Evolutionary conservation across 2,329 filamentous ascomycete genomes (phyloP).

Genomic region (Rhynchosporium secalis): DNA sequence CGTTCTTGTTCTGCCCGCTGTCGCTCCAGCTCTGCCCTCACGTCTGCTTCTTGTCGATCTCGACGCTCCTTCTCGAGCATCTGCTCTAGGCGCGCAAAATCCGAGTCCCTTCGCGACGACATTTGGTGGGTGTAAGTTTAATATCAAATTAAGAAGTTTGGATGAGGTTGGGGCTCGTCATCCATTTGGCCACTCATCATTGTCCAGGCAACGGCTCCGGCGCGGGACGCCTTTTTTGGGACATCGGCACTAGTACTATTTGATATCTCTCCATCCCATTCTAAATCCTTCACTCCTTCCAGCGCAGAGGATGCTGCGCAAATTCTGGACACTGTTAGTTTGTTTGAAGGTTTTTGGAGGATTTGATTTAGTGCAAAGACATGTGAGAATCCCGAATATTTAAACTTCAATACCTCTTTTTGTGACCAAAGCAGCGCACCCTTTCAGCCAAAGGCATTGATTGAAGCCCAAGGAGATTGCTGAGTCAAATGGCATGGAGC

Average conservation of each 20-base stretch:
- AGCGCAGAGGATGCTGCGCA: not conserved
- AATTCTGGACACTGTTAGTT: not conserved
- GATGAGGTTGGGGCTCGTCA: not conserved
- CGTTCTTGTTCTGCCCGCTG: not conserved
- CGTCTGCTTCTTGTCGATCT: constrained; percentile 10
- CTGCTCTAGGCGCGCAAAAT: not conserved
- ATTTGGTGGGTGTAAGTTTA: not conserved
- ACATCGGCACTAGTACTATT: not conserved
- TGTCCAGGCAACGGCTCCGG: not conserved
- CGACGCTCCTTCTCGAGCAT: not conserved
- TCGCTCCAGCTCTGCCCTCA: constrained; percentile 14
- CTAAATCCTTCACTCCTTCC: not conserved
- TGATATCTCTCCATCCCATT: not conserved
- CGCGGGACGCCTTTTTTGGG: not conserved
- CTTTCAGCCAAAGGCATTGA: not conserved
- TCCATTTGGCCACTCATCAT: not conserved
- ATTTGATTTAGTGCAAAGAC: not conserved
- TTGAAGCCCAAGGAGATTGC: not conserved
- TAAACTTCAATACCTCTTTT: not conserved
- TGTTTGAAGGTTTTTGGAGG: not conserved
- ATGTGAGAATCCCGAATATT: not conserved
- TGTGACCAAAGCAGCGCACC: not conserved
- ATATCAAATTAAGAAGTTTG: not conserved
- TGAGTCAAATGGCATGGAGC: not conserved
- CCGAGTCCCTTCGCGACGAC: not conserved